phyloP scores from a whole-genome alignment of 2,329 filamentous ascomycete genomes.

The Xylaria sp. region DNA sequence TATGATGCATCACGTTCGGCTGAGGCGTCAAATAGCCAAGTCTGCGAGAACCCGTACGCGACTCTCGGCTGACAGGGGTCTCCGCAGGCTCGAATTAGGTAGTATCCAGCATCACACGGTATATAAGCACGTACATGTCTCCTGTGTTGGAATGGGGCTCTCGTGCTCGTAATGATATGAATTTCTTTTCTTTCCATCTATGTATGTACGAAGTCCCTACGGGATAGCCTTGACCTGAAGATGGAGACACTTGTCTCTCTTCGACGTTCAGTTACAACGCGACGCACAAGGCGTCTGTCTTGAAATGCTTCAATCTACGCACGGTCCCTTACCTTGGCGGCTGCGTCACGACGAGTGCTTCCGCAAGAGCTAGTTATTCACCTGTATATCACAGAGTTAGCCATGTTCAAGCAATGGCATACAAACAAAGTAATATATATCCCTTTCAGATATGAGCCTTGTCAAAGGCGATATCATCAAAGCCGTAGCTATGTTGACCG shows the following conservation, averaged over 20 bases:
- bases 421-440: not conserved
- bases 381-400: constrained; percentile 9
- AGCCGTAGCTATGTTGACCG: constrained; percentile 75
- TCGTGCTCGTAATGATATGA: no score
- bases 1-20: not conserved
- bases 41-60: no score
- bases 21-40: not conserved
- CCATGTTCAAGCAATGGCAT: constrained; percentile 29
- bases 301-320: not conserved
- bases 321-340: not conserved
- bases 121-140: no score
- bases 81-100: no score
- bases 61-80: no score
- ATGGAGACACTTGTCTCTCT: no score
- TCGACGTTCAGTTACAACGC: no score
- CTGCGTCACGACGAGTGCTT: not conserved
- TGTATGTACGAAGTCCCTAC: no score
- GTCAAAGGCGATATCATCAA: constrained; percentile 81
- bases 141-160: no score
- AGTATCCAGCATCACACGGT: no score
- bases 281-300: not conserved
- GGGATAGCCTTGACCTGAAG: no score
- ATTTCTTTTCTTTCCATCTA: no score
- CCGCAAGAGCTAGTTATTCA: not conserved
- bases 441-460: constrained; percentile 45